Conservation (phyloP, 495 filamentous ascomycete species). For the Bacidia rubella region DNA sequence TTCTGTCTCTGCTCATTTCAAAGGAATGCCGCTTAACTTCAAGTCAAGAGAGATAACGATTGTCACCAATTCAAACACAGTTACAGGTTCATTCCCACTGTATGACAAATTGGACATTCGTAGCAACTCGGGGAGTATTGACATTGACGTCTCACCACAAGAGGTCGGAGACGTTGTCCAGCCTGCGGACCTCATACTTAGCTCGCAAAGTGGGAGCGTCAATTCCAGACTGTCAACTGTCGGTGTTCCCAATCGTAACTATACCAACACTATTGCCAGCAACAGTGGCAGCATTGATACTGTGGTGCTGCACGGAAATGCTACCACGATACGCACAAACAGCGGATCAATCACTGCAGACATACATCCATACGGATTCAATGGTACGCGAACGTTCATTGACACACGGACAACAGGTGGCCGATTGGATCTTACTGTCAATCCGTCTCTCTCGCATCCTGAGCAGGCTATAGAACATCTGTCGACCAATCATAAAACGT, state of each 20-base stretch:
- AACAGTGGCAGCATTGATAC: constrained; percentile 11
- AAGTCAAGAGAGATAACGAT: constrained; percentile 7
- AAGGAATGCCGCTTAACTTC: not conserved
- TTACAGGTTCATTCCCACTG: constrained; percentile 18
- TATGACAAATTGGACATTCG: constrained; percentile 20
- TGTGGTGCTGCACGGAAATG: constrained; percentile 9
- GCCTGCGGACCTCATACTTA: constrained; percentile 5
- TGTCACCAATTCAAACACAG: constrained; percentile 8
- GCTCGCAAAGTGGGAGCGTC: not conserved
- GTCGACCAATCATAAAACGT: not conserved
- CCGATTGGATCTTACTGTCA: constrained; percentile 6
- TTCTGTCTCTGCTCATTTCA: not conserved
- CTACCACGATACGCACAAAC: constrained; percentile 8
- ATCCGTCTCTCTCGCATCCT: constrained; percentile 13
- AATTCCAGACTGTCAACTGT: not conserved
- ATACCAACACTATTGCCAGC: constrained; percentile 7
- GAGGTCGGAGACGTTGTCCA: constrained; percentile 3
- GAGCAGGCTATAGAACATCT: constrained; percentile 3
- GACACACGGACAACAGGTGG: constrained; percentile 7
- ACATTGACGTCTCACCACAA: constrained; percentile 6
- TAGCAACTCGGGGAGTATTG: constrained; percentile 16
- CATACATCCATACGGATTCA: constrained; percentile 10
- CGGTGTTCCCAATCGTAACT: constrained; percentile 10
- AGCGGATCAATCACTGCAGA: constrained; percentile 7
- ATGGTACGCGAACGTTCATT: constrained; percentile 5